These are phyloP conservation scores for Capsicum chinense DNA, from an alignment of 257 asterid genomes.

Conservation along the genomic window DNA sequence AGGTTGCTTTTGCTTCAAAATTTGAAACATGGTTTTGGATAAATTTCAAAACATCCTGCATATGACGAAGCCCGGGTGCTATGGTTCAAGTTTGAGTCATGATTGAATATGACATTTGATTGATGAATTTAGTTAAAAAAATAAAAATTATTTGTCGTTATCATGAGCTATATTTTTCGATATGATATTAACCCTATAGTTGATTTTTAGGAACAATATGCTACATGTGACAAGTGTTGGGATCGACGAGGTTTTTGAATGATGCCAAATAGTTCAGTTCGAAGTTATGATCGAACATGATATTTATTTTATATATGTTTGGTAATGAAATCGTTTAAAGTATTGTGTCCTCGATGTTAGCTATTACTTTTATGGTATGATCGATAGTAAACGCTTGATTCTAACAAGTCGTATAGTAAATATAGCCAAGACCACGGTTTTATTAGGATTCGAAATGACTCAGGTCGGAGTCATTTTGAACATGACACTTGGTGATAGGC, in stretches of 20 bases:
- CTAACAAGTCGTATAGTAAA: no score
- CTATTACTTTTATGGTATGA: neutral
- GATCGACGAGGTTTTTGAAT: neutral
- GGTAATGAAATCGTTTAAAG: neutral
- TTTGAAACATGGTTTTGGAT: neutral
- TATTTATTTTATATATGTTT: neutral
- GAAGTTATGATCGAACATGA: neutral
- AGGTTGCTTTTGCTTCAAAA: slow-evolving; percentile 1
- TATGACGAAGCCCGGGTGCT: neutral
- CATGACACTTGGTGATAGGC: neutral
- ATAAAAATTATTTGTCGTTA: neutral
- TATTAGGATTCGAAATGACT: neutral
- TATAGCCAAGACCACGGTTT: neutral
- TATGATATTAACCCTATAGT: neutral
- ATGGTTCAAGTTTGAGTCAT: neutral
- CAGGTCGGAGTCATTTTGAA: neutral
- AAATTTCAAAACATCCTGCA: neutral
- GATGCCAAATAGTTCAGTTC: no score
- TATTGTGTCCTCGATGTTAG: neutral
- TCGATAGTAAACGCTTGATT: no score
- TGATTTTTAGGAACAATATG: neutral
- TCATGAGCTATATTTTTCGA: neutral
- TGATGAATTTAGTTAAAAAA: neutral
- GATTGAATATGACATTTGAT: neutral
- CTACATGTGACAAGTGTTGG: neutral